Percentiles rank a stretch among this genome's conserved stretches.
Evolutionary conservation across 495 filamentous ascomycete species (phyloP).

Genomic region (Penicillium manginii): DNA sequence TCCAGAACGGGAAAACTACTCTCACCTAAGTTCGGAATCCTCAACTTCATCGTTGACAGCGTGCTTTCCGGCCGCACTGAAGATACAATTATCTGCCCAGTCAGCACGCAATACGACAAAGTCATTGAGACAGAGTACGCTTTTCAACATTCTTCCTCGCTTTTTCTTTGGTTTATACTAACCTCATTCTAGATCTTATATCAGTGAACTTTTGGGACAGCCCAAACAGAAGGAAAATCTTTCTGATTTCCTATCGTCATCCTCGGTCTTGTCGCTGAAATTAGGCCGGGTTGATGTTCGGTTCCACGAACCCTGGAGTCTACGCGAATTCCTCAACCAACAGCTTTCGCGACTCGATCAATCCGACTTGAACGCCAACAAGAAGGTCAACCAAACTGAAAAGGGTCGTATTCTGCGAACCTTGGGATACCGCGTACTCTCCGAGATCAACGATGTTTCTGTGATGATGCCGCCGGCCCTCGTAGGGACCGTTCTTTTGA

Average conservation of each 20-base stretch:
- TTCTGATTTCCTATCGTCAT: conserved; percentile 82
- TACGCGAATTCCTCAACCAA: conserved; percentile 75
- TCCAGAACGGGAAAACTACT: conserved; percentile 93
- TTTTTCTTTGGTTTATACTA: conserved; percentile 7
- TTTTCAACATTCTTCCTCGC: neutral
- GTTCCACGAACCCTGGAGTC: conserved; percentile 94
- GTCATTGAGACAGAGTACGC: conserved; percentile 89
- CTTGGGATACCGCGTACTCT: conserved; percentile 86
- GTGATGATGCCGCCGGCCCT: conserved; percentile 98
- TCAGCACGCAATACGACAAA: conserved; percentile 97
- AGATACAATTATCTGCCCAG: conserved; percentile 90
- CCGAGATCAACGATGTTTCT: conserved; percentile 92
- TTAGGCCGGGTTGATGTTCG: conserved; percentile 92
- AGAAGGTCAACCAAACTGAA: conserved; percentile 51
- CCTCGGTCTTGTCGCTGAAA: conserved; percentile 84
- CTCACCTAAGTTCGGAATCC: conserved; percentile 93
- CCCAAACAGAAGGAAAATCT: conserved; percentile 95
- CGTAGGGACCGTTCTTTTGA: conserved; percentile 91
- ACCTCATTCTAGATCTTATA: conserved; percentile 66
- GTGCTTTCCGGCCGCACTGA: conserved; percentile 84
- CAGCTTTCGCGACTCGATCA: conserved; percentile 60
- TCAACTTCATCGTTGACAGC: conserved; percentile 89
- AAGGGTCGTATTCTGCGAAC: conserved; percentile 72
- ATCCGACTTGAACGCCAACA: conserved; percentile 33
- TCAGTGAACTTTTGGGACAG: conserved; percentile 88